These are phyloP conservation scores for Calocybe gangraenosa DNA, from an alignment of 768 basidiomycete genomes.

Conservation along the genomic window DNA sequence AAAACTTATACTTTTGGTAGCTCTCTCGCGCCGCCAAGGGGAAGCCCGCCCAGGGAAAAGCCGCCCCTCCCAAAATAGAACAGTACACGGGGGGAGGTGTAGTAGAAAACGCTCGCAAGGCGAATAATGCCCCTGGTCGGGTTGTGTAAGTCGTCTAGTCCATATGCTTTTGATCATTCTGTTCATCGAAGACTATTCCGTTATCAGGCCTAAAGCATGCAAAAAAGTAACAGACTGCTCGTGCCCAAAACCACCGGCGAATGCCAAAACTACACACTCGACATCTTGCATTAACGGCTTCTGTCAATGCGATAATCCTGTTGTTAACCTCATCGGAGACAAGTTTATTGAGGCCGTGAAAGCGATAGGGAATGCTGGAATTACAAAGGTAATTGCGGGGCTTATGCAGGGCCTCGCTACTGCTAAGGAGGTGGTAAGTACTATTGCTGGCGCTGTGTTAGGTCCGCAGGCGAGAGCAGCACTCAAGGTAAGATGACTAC, in stretches of 20 bases:
- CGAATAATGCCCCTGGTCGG: not conserved
- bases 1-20: no score
- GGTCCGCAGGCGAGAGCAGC: slow-evolving; percentile 7
- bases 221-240: not conserved
- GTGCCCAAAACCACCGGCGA: not conserved
- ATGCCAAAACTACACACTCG: not conserved
- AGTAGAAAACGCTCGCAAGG: not conserved
- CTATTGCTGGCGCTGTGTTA: slow-evolving; percentile 7
- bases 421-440: slow-evolving; percentile 2
- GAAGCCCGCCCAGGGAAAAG: no score
- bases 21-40: no score
- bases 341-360: slow-evolving; percentile 1
- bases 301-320: slow-evolving; percentile 8
- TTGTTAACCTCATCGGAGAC: not conserved
- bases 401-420: slow-evolving; percentile 8
- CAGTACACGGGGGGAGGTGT: not conserved
- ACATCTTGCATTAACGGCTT: not conserved
- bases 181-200: no score
- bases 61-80: no score
- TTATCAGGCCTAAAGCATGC: not conserved
- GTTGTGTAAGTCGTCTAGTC: not conserved
- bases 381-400: slow-evolving; percentile 7
- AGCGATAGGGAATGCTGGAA: slow-evolving; percentile 7
- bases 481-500: slow-evolving; percentile 3
- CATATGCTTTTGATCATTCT: no score